Evolutionary conservation across 2,329 filamentous ascomycete genomes (phyloP), one percentile per base, ranked within the genome.

Genomic region (Colletotrichum cordylinicola): DNA sequence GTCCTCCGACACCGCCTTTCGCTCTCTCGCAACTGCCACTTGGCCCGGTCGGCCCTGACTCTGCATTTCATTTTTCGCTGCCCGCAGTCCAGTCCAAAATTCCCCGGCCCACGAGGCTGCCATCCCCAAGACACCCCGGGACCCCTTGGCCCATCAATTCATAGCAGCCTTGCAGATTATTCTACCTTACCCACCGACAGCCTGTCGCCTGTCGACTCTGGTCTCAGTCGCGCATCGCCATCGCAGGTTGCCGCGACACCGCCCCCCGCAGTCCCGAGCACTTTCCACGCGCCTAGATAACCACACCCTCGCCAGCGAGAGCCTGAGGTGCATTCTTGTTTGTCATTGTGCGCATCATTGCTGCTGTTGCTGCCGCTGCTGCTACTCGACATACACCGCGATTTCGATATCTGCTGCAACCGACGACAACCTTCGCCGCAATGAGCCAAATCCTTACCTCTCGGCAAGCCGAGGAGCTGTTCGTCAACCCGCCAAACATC

Each of bases 391-490:
- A 52, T 52, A 52, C 43, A 52, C 43, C 43, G 43, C 43, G 43
- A 21, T 52, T 52, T 52, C 43, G 43, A 64, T 43, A 62, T 29
- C 55, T 56, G 31, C 39, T 27, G 33, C 31, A 52, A 21, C 43
- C n/a, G 21, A 21, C 43, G 43, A 52, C n/a, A 52, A 52, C 43
- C 43, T 52, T 6, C 39, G 48, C 75, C 80, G 82, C 82, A 79
- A 96, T 96, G 94, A 93, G 91, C 88, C 91, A 92, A 82, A 90
- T 95, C 84, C 88, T 97, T 86, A 95, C 94, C 77, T 88, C 90
- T 82, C 92, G 94, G 83, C 95, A 98, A 88, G 95, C 95, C 78
- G 95, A 97, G 87, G 95, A 97, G 90, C 93, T 97, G 94, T 96
- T 90, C 86, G 70, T 75, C 43, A n/a, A 58, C 68, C 24, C 21